Conservation (phyloP, 2,329 filamentous ascomycete genomes). For the Juglanconis oblonga region DNA sequence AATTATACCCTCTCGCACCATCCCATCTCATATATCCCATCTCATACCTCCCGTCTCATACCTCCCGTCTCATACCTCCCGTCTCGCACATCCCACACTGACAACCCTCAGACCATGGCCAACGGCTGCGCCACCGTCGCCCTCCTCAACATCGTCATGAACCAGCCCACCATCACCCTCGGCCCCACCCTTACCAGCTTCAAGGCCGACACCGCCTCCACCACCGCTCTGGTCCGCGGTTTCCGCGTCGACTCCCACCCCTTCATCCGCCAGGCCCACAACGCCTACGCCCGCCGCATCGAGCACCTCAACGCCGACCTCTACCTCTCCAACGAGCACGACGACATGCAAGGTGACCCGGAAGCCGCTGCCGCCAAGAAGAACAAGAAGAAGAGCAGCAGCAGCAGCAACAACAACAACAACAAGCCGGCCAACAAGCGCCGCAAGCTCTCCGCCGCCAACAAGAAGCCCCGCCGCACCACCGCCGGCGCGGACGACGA, state of each 20-base stretch:
- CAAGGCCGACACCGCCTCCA: slow-evolving; percentile 65
- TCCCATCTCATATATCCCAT: too few species aligned
- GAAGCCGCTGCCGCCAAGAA: slow-evolving; percentile 23
- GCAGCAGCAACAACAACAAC: not conserved
- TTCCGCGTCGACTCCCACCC: slow-evolving; percentile 70
- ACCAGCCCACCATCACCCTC: slow-evolving; percentile 63
- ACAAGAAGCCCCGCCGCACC: slow-evolving; percentile 19
- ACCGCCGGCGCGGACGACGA: slow-evolving; percentile 43
- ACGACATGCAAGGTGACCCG: slow-evolving; percentile 28
- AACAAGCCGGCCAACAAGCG: not conserved
- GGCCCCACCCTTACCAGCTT: slow-evolving; percentile 70
- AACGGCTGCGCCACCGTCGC: slow-evolving; percentile 94
- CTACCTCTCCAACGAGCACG: slow-evolving; percentile 55
- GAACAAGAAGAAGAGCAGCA: slow-evolving; percentile 27
- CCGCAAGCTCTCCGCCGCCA: not conserved
- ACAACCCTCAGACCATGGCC: slow-evolving; percentile 58
- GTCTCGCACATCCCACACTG: slow-evolving; percentile 1
- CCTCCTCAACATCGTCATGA: slow-evolving; percentile 91
- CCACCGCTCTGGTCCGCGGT: slow-evolving; percentile 73
- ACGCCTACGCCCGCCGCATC: slow-evolving; percentile 78
- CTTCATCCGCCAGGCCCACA: slow-evolving; percentile 79
- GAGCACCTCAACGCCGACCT: slow-evolving; percentile 75
- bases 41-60: slow-evolving; percentile 31
- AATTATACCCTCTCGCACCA: too few species aligned
- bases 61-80: slow-evolving; percentile 38